A percentile compares a stretch with the other conserved stretches of the same genome.
Evolutionary conservation across 352 stramenopile genomes (phyloP).

Genomic region (Elongisporangium prolatum): DNA sequence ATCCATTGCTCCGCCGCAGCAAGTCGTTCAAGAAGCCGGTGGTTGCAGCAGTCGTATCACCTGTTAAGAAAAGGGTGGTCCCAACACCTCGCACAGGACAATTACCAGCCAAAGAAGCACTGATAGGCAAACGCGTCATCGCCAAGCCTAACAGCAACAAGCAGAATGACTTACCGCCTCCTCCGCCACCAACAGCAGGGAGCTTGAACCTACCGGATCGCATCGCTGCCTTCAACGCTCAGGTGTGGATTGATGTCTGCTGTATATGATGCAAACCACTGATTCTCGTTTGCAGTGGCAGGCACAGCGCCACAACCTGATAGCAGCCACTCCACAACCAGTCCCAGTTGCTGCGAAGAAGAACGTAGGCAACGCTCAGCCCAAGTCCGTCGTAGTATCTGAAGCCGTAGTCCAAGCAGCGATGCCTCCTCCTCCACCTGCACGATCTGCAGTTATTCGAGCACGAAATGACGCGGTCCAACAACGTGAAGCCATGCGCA

Average conservation of each 20-base stretch:
- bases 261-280: not conserved
- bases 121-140: not conserved
- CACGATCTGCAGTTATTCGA: slow-evolving; percentile 6
- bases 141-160: not conserved
- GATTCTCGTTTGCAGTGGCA: slow-evolving; percentile 25
- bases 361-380: slow-evolving; percentile 3
- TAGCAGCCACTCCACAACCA: slow-evolving; percentile 17
- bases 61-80: not conserved
- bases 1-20: slow-evolving; percentile 4
- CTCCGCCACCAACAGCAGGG: not conserved
- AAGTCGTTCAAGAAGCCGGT: slow-evolving; percentile 12
- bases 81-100: no score
- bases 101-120: not conserved
- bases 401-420: not conserved
- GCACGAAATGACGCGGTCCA: slow-evolving; percentile 1
- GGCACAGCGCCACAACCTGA: slow-evolving; percentile 32
- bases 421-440: slow-evolving; percentile 8
- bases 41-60: not conserved
- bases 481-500: slow-evolving; percentile 17
- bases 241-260: slow-evolving; percentile 16
- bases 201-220: slow-evolving; percentile 17
- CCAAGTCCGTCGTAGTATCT: slow-evolving; percentile 3
- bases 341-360: slow-evolving; percentile 9
- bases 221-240: slow-evolving; percentile 52
- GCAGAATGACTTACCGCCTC: not conserved